These are phyloP conservation scores for Gypsophila paniculata DNA, from an alignment of 179 eudicot genomes.

Conservation along the genomic window DNA sequence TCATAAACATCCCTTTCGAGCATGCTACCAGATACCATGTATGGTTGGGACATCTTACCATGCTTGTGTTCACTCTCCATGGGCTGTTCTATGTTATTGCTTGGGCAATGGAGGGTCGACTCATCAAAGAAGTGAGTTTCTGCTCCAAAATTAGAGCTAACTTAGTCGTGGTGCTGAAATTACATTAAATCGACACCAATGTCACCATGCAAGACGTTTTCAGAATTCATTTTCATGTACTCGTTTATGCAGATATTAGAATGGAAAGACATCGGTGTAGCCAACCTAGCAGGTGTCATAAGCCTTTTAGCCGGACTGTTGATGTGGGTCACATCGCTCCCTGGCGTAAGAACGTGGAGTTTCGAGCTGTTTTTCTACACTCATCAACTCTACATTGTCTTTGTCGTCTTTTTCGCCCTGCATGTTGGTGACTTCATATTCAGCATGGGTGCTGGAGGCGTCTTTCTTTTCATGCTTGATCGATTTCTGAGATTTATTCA, in stretches of 20 bases:
- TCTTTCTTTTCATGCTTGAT: constrained; percentile 85
- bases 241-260: constrained; percentile 46
- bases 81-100: constrained; percentile 54
- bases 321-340: constrained; percentile 90
- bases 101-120: constrained; percentile 65
- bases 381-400: constrained; percentile 74
- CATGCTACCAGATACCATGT: constrained; percentile 51
- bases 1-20: constrained; percentile 50
- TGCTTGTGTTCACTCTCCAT: constrained; percentile 53
- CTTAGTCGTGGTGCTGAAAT: not conserved
- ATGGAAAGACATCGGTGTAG: constrained; percentile 61
- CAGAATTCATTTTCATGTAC: no score
- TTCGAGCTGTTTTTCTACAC: constrained; percentile 92
- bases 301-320: constrained; percentile 66
- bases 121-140: constrained; percentile 49
- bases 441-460: constrained; percentile 60
- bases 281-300: constrained; percentile 78
- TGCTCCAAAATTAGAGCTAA: not conserved
- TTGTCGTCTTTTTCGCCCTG: constrained; percentile 70
- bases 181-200: not conserved
- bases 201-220: not conserved
- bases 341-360: constrained; percentile 52
- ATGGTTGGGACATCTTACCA: constrained; percentile 55
- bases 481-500: constrained; percentile 88
- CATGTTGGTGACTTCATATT: constrained; percentile 80